Conservation (phyloP, 2,329 filamentous ascomycete genomes). For the Colletotrichum godetiae region DNA sequence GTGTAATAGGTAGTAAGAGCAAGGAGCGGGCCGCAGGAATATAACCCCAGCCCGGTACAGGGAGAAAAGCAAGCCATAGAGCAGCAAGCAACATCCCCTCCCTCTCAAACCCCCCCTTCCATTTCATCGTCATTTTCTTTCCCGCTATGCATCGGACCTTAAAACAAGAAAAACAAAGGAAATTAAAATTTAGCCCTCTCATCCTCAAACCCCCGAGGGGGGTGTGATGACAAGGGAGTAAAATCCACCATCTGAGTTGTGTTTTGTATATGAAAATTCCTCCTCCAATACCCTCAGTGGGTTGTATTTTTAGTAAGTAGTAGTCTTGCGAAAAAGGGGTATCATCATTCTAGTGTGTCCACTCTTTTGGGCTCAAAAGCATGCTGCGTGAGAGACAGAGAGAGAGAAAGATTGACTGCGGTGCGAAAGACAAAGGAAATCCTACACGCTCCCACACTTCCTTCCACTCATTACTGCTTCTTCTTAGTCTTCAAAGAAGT, state of each 20-base stretch:
- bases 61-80: neutral
- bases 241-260: slow-evolving; percentile 6
- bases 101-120: neutral
- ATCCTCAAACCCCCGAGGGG: neutral
- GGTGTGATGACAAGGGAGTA: neutral
- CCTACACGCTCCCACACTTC: slow-evolving; percentile 14
- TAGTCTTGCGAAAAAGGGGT: slow-evolving; percentile 46
- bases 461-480: slow-evolving; percentile 42
- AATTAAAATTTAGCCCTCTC: slow-evolving; percentile 21
- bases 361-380: slow-evolving; percentile 32
- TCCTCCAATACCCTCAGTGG: slow-evolving; percentile 1
- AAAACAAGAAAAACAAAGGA: slow-evolving; percentile 23
- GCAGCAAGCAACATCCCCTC: slow-evolving; percentile 1
- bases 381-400: slow-evolving; percentile 29
- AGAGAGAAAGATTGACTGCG: slow-evolving; percentile 26
- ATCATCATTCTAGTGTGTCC: slow-evolving; percentile 48
- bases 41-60: slow-evolving; percentile 2
- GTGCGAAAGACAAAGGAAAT: slow-evolving; percentile 34
- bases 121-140: slow-evolving; percentile 25
- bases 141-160: slow-evolving; percentile 12
- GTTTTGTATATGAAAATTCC: slow-evolving; percentile 9
- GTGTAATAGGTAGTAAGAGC: slow-evolving; percentile 1
- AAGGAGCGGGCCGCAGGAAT: neutral
- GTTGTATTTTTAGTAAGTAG: slow-evolving; percentile 9
- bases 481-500: slow-evolving; percentile 65